Evolutionary conservation across 805 yeast species (phyloP).

Genomic region (Pichia membranifaciens): DNA sequence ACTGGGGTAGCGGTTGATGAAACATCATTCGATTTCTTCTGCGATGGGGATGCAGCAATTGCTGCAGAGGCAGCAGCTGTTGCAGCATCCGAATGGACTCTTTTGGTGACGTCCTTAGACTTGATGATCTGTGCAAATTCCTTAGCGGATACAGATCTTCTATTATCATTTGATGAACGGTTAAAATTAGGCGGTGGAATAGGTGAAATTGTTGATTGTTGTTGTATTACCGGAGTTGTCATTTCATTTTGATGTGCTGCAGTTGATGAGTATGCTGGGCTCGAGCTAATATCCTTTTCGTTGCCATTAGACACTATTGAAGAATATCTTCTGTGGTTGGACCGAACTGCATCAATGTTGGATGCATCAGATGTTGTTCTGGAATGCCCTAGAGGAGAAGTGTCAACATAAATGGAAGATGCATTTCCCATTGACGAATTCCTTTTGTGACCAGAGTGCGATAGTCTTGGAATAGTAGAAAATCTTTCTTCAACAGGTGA

Average conservation of each 20-base stretch:
- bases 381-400: slow-evolving; percentile 9
- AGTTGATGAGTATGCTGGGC: no score
- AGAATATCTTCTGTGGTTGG: slow-evolving; percentile 13
- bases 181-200: not conserved
- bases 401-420: slow-evolving; percentile 40
- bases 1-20: not conserved
- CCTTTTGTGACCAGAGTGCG: slow-evolving; percentile 20
- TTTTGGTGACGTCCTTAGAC: slow-evolving; percentile 26
- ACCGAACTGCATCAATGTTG: slow-evolving; percentile 9
- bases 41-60: not conserved
- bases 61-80: slow-evolving; percentile 16
- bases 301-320: slow-evolving; percentile 2
- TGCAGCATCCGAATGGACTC: slow-evolving; percentile 34
- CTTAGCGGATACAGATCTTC: slow-evolving; percentile 49
- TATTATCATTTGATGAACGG: slow-evolving; percentile 27
- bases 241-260: no score
- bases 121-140: slow-evolving; percentile 23
- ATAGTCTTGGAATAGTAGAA: not conserved
- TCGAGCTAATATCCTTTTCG: not conserved
- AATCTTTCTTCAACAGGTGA: slow-evolving; percentile 11
- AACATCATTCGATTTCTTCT: slow-evolving; percentile 35
- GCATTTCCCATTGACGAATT: slow-evolving; percentile 24
- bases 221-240: not conserved
- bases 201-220: not conserved
- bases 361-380: slow-evolving; percentile 1